phyloP scores from a whole-genome alignment of 1,284 basidiomycete species.

The Lignosus rhinocerotis region DNA sequence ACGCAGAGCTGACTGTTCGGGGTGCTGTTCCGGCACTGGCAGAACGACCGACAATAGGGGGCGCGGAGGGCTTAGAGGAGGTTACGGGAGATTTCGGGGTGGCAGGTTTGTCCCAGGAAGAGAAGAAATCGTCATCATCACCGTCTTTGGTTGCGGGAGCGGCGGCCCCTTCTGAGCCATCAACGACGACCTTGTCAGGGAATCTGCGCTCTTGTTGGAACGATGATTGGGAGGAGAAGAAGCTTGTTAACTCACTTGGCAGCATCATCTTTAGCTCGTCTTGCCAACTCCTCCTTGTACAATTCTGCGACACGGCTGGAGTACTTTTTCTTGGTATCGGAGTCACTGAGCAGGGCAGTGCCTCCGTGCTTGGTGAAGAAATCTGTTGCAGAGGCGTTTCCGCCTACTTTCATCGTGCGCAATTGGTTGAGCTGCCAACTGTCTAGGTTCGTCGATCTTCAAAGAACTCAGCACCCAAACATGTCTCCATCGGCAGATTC shows the following conservation, averaged over 20 bases:
- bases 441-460: constrained; percentile 94
- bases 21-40: constrained; percentile 44
- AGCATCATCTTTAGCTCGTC: constrained; percentile 82
- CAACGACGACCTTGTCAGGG: constrained; percentile 76
- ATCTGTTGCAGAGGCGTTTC: constrained; percentile 86
- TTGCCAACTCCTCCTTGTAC: constrained; percentile 92
- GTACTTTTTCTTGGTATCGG: constrained; percentile 90
- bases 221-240: neutral
- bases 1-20: constrained; percentile 66
- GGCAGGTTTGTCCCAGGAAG: constrained; percentile 89
- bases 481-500: neutral
- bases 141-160: constrained; percentile 37
- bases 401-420: constrained; percentile 95
- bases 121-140: constrained; percentile 92
- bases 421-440: constrained; percentile 92
- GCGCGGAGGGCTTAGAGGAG: constrained; percentile 53
- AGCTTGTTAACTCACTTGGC: constrained; percentile 47
- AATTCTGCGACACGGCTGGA: constrained; percentile 79
- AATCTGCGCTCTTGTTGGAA: constrained; percentile 46
- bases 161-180: constrained; percentile 60
- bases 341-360: constrained; percentile 65
- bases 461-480: constrained; percentile 3
- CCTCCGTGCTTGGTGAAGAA: constrained; percentile 92
- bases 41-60: constrained; percentile 57
- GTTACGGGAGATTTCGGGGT: constrained; percentile 51